A percentile compares a stretch with the other conserved stretches of the same genome.
Evolutionary conservation across 805 yeast species (phyloP).

Genomic region (Ascoidea asiatica): DNA sequence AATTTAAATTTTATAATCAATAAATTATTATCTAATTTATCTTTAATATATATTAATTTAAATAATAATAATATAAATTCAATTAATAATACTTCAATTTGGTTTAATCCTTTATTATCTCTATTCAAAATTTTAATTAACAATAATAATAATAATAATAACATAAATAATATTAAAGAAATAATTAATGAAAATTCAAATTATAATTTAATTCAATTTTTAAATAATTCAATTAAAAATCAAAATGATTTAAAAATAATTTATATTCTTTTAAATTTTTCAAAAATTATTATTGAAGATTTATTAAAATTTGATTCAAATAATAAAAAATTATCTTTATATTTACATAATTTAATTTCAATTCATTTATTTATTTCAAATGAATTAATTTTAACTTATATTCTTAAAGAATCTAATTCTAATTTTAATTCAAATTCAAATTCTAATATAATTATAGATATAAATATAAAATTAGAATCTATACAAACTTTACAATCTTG

Average conservation of each 20-base stretch:
- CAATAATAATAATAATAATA: slow-evolving; percentile 2
- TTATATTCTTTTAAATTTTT: slow-evolving; percentile 18
- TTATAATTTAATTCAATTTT: slow-evolving; percentile 4
- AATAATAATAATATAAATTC: too few relatives aligned
- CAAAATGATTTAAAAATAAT: slow-evolving; percentile 1
- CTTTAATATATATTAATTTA: slow-evolving; percentile 24
- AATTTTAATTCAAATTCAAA: slow-evolving; percentile 3
- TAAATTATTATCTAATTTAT: slow-evolving; percentile 44
- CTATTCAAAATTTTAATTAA: slow-evolving; percentile 12
- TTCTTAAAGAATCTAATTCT: slow-evolving; percentile 1
- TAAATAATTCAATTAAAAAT: slow-evolving; percentile 1
- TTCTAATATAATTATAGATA: slow-evolving; percentile 2
- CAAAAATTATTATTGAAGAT: slow-evolving; percentile 40
- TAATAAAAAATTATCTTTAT: neutral
- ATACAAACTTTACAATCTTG: neutral
- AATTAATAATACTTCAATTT: slow-evolving; percentile 21
- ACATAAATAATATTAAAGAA: too few relatives aligned
- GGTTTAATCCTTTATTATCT: slow-evolving; percentile 27
- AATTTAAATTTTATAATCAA: slow-evolving; percentile 30
- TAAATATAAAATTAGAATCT: neutral
- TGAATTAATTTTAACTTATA: neutral
- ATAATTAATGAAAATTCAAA: slow-evolving; percentile 8
- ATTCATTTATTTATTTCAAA: neutral
- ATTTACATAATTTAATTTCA: slow-evolving; percentile 9
- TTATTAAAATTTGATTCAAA: slow-evolving; percentile 18